Base-by-base conservation (phyloP, 148 eudicot species). In the Agrostemma githago region DNA sequence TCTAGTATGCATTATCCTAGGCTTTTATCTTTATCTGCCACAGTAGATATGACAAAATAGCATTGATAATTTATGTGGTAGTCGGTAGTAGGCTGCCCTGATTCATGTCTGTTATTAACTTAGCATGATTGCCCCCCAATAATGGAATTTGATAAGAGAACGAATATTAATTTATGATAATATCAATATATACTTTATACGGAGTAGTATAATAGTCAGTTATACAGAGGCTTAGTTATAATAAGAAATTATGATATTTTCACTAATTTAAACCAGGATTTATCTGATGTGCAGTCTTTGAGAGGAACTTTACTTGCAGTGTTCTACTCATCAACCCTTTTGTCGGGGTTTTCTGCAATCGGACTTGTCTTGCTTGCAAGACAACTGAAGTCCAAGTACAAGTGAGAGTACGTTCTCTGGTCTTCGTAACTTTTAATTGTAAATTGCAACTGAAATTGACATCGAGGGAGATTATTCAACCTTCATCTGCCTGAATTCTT, bases 311-410 rank as follows among this genome's bases (percentile, higher is more conserved):
- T 92, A 44, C 88, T 94, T 43, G 84, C 80, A 20, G 19, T 83
- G 6, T 88, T 71, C 82, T 94, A 91, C 65, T 16, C 86, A 67
- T 92, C 93, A 6, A 79, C 98, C 1, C 9, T 86, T 48, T 79
- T 95, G 81, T 95, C 96, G 4, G 96, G 80, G 19, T 80, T 86
- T 59, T 57, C 98, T 62, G 60, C 90, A 10, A 73, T 87, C 34
- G 98, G 93, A 68, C 95, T 94, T 66, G 76, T 88, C 21, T 80
- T 95, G 72, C 88, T 89, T 16, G 93, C 81, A 68, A 66, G 79
- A 74, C 89, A 88, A 76, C 90, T 95, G 37, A 84, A 83, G 72
- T 82, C 90, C 10, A 78, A 87, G 82, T 83, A 79, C 39, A 80
- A 89, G 77, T 95, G 85, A 92, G 59, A 15, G n/a, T 76, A 3